phyloP scores from a whole-genome alignment of 345 rosid genomes.

The Hibiscus syriacus region DNA sequence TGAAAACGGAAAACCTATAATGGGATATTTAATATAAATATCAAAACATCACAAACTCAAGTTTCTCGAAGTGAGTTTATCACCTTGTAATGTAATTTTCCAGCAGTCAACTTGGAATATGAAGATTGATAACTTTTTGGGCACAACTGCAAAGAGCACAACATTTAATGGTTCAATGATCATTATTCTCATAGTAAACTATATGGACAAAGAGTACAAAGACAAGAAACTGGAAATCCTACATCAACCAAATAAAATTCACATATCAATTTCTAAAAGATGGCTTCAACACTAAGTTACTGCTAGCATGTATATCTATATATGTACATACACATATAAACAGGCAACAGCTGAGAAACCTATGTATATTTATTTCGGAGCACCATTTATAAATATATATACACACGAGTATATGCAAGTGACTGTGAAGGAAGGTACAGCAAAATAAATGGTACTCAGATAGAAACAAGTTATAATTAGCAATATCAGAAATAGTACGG shows the following conservation, averaged over 20 bases:
- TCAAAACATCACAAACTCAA: constrained; percentile 20
- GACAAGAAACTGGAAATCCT: background rate
- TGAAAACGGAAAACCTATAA: background rate
- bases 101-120: constrained; percentile 65
- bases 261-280: background rate
- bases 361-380: background rate
- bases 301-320: background rate
- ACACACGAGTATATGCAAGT: background rate
- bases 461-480: background rate
- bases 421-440: background rate
- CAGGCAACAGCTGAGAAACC: background rate
- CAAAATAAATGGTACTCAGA: background rate
- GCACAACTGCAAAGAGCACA: constrained; percentile 49
- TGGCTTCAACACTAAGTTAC: background rate
- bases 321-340: background rate
- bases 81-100: constrained; percentile 74
- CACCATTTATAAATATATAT: background rate
- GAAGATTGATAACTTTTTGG: constrained; percentile 68
- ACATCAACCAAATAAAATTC: background rate
- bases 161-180: background rate
- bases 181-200: background rate
- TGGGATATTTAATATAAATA: background rate
- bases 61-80: constrained; percentile 68
- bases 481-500: background rate
- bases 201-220: background rate